A percentile compares a stretch with the other conserved stretches of the same genome.
These are phyloP conservation scores for Syzygium oleosum DNA, from an alignment of 345 rosid genomes.

Conservation along the genomic window DNA sequence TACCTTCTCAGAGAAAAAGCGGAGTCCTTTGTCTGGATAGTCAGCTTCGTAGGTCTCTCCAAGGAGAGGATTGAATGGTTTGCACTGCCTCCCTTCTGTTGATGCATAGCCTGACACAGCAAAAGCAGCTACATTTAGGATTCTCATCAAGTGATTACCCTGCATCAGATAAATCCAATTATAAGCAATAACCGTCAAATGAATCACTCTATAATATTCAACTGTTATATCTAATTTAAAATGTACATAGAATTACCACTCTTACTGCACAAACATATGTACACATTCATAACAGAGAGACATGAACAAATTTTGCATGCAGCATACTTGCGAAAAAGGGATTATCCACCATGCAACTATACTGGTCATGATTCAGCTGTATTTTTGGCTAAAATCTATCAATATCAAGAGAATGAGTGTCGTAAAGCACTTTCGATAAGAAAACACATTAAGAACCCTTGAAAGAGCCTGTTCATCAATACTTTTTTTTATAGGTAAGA, in stretches of 20 bases:
- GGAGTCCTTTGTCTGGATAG: conserved; percentile 97
- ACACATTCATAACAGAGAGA: neutral
- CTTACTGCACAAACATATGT: neutral
- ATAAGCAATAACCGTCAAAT: neutral
- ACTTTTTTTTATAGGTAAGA: neutral
- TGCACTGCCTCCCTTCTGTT: conserved; percentile 97
- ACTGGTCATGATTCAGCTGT: neutral
- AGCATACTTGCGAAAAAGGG: neutral
- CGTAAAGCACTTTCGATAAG: neutral
- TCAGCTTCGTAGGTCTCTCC: conserved; percentile 99
- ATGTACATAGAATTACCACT: neutral
- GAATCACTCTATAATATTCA: neutral
- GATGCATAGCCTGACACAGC: conserved; percentile 99
- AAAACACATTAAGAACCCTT: neutral
- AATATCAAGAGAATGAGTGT: neutral
- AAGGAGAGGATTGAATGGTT: conserved; percentile 96
- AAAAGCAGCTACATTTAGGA: conserved; percentile 89
- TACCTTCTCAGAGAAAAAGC: conserved; percentile 93
- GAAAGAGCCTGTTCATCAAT: neutral
- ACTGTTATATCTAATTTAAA: neutral
- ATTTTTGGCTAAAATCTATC: neutral
- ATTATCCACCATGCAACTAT: neutral
- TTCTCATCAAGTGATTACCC: conserved; percentile 94
- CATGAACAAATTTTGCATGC: neutral
- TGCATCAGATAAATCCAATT: conserved; percentile 28